Evolutionary conservation across 2,329 filamentous ascomycete species (phyloP).

Genomic region (Neofusicoccum sp.): DNA sequence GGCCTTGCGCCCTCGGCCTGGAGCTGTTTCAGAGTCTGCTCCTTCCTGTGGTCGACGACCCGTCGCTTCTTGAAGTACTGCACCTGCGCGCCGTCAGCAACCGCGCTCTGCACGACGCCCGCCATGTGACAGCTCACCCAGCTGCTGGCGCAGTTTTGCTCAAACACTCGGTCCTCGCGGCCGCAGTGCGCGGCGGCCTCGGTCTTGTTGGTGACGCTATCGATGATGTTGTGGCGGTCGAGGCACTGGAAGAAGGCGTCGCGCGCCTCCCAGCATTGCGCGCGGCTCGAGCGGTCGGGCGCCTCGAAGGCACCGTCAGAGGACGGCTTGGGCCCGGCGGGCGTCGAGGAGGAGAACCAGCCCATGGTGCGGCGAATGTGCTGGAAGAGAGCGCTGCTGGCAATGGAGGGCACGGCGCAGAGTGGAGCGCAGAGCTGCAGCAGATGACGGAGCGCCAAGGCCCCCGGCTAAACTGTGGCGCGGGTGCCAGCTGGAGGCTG

Average conservation of each 20-base stretch:
- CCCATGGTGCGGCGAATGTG: slow-evolving; percentile 45
- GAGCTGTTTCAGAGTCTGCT: slow-evolving; percentile 72
- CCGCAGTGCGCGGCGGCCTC: slow-evolving; percentile 55
- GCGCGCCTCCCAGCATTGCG: slow-evolving; percentile 83
- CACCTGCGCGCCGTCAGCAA: slow-evolving; percentile 55
- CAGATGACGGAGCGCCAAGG: neutral
- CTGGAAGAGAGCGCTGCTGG: neutral
- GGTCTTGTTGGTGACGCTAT: slow-evolving; percentile 61
- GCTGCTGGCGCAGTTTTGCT: slow-evolving; percentile 79
- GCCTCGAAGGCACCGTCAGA: slow-evolving; percentile 63
- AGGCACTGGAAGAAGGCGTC: slow-evolving; percentile 88
- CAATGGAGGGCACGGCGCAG: neutral
- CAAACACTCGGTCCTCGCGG: slow-evolving; percentile 64
- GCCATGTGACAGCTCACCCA: slow-evolving; percentile 62
- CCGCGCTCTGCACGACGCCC: neutral
- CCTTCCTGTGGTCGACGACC: slow-evolving; percentile 87
- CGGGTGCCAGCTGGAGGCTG: neutral
- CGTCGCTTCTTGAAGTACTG: slow-evolving; percentile 98
- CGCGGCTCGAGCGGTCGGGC: slow-evolving; percentile 79
- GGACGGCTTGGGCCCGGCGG: slow-evolving; percentile 41
- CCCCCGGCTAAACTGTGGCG: neutral
- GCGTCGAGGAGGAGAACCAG: slow-evolving; percentile 48
- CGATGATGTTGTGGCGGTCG: slow-evolving; percentile 76
- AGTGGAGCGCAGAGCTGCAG: neutral
- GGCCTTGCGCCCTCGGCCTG: slow-evolving; percentile 65